Evolutionary conservation across 1,139 yeast genomes (phyloP), one percentile per base, ranked within the genome.

Genomic region (Kazachstania sp.): DNA sequence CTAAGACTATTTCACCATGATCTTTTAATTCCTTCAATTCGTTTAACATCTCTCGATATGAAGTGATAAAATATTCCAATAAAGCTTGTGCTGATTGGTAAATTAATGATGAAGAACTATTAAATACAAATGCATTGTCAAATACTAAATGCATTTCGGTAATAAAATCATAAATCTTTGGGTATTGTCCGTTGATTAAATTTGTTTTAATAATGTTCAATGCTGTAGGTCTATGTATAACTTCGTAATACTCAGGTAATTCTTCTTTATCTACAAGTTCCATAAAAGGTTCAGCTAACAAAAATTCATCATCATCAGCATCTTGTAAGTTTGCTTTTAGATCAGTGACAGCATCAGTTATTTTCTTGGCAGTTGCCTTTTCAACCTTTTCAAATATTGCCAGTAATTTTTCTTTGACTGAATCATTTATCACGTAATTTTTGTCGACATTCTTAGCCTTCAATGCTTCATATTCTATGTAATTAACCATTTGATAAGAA

Each of bases 211-310:
- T 72, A 41, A 69, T 65, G 44, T 71, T 71, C 56, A 81, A 73
- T 1, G 85, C 75, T 52, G 80, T 78, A 20, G 86, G 86, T 41
- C 69, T 69, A 41, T 74, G 69, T 31, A 81, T 77, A 13, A 76
- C 68, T 49, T 73, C 73, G 58, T 74, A 74, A 61, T 80, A 80
- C 52, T 79, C 85, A 0, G 84, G 82, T 50, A 78, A 74, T 50
- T 71, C 73, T 6, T 71, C 72, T 19, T 70, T 71, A 55, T 77
- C 78, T 6, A 79, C 80, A 45, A 74, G 72, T 20, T 79, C 81
- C 66, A 78, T 58, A 54, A 79, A 80, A 0, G 85, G 83, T 2
- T 70, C 75, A 51, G 81, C 71, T 15, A 79, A 64, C 34, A 71
- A 69, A 19, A 59, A 47, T 13, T 50, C 51, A 45, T 57, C 58